Percentiles rank a stretch among this genome's conserved stretches.
phyloP scores from a whole-genome alignment of 148 eudicot species.

The Diospyros lotus region DNA sequence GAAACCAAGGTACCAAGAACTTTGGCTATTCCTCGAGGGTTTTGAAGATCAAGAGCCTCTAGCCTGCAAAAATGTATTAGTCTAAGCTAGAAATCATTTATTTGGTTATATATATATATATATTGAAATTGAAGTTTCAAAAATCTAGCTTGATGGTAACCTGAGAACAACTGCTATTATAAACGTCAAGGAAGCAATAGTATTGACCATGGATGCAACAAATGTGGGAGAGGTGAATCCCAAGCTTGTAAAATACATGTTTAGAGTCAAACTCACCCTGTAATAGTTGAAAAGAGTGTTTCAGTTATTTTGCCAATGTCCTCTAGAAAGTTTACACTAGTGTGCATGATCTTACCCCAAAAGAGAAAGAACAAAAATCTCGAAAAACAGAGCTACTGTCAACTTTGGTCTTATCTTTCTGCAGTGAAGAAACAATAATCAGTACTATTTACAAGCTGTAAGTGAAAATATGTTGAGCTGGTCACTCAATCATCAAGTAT shows the following conservation, averaged over 20 bases:
- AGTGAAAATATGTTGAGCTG: not conserved
- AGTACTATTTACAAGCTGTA: not conserved
- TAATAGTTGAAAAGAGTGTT: constrained; percentile 1
- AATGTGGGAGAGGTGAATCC: constrained; percentile 71
- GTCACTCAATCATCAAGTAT: not conserved
- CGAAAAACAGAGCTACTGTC: constrained; percentile 51
- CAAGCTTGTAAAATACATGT: constrained; percentile 78
- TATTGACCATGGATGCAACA: constrained; percentile 65
- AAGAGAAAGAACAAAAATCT: constrained; percentile 66
- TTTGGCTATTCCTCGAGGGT: constrained; percentile 60
- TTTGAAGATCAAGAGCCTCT: constrained; percentile 47
- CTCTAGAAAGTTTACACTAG: not conserved
- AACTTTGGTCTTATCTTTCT: constrained; percentile 70
- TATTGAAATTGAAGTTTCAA: not conserved
- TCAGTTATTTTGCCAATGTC: not conserved
- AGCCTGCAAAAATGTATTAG: constrained; percentile 34
- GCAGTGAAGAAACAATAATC: constrained; percentile 21
- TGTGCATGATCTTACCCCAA: constrained; percentile 44
- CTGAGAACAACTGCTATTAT: constrained; percentile 60
- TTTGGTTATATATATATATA: not conserved
- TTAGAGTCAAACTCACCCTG: constrained; percentile 75
- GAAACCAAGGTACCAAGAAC: constrained; percentile 57
- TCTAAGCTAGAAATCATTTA: not conserved
- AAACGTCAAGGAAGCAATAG: constrained; percentile 69
- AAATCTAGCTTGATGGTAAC: constrained; percentile 20